Evolutionary conservation across 352 stramenopile genomes (phyloP), one percentile per base, ranked within the genome.

Genomic region (Hyphochytrium catenoides): DNA sequence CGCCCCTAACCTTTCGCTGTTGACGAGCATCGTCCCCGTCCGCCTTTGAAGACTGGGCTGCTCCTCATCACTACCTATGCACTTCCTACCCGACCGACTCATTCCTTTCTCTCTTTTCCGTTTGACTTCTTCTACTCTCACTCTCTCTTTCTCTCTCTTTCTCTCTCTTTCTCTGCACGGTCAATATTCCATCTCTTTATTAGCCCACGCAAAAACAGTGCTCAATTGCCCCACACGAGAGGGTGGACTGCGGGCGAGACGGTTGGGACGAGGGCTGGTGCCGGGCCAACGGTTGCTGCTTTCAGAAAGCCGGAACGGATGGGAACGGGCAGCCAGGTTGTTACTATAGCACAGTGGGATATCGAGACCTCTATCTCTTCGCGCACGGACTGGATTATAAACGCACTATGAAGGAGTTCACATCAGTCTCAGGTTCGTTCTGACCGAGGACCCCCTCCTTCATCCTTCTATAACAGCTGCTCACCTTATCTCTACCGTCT

Each of bases 331-430:
- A 55, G 54, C 31, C 31, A 20, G 2, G n/a, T n/a, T 57, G 50
- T 48, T 57, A 46, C 47, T 57, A 57, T 32, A 48, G 46, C 32
- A 12, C 34, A 5, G 24, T 23, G 4, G 51, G 47, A 19, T 57
- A 55, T 33, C 43, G 56, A 21, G 57, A 67, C 33, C 34, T 62
- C 18, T 67, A 67, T 38, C 46, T 67, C n/a, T 54, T 66, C 22
- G 51, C 42, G 3, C 52, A 67, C 37, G 57, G 57, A 8, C 49
- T 49, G 19, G 36, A 62, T 20, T 67, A 47, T 37, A 46, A 51
- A 16, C 19, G 26, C n/a, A 53, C 57, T 17, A 26, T 67, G n/a
- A 26, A 25, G 8, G 57, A 66, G 25, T 67, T 62, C 42, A 54
- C 44, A 4, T 8, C 25, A 18, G 20, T 67, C 0, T 46, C 47